Evolutionary conservation across 2,329 filamentous ascomycete genomes (phyloP).

Genomic region (Neurospora crassa): DNA sequence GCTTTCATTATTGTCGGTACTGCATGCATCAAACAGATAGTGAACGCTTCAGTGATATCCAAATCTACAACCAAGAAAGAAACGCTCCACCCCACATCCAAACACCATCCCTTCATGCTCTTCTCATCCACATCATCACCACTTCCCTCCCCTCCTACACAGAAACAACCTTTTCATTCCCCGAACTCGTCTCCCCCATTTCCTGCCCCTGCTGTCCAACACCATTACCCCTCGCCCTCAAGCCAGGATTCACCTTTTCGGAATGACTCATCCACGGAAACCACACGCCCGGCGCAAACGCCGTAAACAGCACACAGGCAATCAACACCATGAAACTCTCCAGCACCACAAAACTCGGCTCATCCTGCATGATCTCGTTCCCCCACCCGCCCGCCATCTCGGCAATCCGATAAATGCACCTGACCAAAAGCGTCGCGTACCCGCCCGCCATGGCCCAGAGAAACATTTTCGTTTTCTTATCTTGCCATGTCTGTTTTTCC

Average conservation of each 20-base stretch:
- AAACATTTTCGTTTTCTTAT: slow-evolving; percentile 32
- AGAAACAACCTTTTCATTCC: neutral
- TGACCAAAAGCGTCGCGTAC: slow-evolving; percentile 34
- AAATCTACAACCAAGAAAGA: neutral
- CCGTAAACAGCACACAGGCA: slow-evolving; percentile 37
- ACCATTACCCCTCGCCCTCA: slow-evolving; percentile 1
- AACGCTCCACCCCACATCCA: neutral
- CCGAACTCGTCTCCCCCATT: neutral
- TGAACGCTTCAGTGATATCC: neutral
- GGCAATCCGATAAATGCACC: slow-evolving; percentile 49
- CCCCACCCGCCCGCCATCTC: slow-evolving; percentile 60
- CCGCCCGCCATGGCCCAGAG: slow-evolving; percentile 32
- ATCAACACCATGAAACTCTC: slow-evolving; percentile 46
- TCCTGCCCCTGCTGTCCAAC: neutral
- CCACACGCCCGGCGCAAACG: slow-evolving; percentile 42
- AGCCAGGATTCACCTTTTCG: neutral
- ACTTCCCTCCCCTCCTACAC: neutral
- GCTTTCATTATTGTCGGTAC: no score
- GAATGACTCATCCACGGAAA: slow-evolving; percentile 41
- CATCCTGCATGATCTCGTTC: slow-evolving; percentile 53
- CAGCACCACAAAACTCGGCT: slow-evolving; percentile 49
- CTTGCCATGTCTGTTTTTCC: slow-evolving; percentile 17
- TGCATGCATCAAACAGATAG: no score
- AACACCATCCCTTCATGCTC: neutral
- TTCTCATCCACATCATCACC: neutral